These are phyloP conservation scores for Chaetomium fimeti DNA, from an alignment of 495 filamentous ascomycete species.

Conservation along the genomic window DNA sequence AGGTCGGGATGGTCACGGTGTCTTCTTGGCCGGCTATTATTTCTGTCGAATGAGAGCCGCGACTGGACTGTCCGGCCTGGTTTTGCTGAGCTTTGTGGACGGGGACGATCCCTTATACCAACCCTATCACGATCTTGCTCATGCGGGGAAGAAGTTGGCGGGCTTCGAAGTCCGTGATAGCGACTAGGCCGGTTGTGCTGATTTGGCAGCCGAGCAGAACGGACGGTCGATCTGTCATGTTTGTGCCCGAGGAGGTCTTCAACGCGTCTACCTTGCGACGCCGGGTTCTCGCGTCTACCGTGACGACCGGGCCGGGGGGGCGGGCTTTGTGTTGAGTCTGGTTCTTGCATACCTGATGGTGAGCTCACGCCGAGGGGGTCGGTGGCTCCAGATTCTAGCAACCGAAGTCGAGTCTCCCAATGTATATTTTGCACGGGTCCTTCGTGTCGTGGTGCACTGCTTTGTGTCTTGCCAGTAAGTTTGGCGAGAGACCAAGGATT, in stretches of 20 bases:
- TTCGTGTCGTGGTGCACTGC: neutral
- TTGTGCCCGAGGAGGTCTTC: neutral
- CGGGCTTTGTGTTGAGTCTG: too few relatives aligned
- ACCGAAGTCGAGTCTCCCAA: neutral
- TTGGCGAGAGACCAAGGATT: constrained; percentile 36
- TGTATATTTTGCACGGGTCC: neutral
- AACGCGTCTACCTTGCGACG: neutral
- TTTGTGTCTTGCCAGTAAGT: neutral
- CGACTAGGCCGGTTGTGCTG: neutral
- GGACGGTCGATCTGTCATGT: neutral
- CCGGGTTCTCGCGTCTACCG: neutral
- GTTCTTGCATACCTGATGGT: neutral
- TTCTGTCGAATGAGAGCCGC: constrained; percentile 11
- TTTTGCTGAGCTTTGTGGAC: neutral
- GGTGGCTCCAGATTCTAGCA: neutral
- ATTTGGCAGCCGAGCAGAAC: neutral
- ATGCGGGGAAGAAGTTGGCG: constrained; percentile 6
- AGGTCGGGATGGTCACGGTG: neutral
- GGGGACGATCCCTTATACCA: neutral
- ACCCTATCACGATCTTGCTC: neutral
- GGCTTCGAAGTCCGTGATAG: constrained; percentile 8
- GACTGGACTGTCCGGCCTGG: constrained; percentile 2
- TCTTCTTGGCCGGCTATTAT: neutral
- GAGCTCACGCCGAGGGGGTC: neutral
- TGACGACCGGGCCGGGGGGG: neutral